phyloP scores from a whole-genome alignment of 441 rosid genomes.

The Populus trichocarpa region DNA sequence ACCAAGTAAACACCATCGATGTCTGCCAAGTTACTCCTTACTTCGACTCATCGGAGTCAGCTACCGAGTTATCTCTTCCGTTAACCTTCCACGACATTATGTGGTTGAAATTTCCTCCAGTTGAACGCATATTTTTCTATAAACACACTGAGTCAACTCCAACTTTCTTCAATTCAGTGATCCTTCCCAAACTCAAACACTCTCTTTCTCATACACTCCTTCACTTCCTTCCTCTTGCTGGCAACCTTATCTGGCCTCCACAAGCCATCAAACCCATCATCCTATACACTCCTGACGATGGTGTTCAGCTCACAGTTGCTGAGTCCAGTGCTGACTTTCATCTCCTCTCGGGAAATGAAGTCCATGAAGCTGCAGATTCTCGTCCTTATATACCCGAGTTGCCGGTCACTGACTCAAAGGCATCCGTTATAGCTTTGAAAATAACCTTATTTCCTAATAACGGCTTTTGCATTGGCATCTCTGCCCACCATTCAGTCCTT shows the following conservation, averaged over 20 bases:
- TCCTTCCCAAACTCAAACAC: slow-evolving; percentile 26
- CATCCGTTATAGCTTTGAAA: slow-evolving; percentile 9
- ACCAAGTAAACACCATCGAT: neutral
- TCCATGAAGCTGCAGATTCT: neutral
- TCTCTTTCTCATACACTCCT: slow-evolving; percentile 29
- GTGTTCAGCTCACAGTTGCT: slow-evolving; percentile 24
- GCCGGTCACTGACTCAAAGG: neutral
- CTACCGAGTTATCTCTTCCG: neutral
- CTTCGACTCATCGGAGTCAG: neutral
- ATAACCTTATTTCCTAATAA: slow-evolving; percentile 2
- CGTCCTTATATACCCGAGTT: slow-evolving; percentile 13
- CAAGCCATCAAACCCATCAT: slow-evolving; percentile 6
- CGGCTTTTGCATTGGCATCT: slow-evolving; percentile 8
- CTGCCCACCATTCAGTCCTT: slow-evolving; percentile 4
- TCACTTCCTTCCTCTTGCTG: slow-evolving; percentile 23
- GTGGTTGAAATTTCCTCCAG: neutral
- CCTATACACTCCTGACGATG: neutral
- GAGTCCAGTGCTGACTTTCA: slow-evolving; percentile 12
- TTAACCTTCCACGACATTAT: neutral
- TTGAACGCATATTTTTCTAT: neutral
- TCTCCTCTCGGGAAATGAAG: neutral
- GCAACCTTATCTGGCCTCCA: slow-evolving; percentile 13
- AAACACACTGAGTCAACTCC: slow-evolving; percentile 8
- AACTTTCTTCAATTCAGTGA: slow-evolving; percentile 16
- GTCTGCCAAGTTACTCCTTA: neutral